Base-by-base conservation (phyloP, 2,329 filamentous ascomycete species). In the Aspergillus novoparasiticus region DNA sequence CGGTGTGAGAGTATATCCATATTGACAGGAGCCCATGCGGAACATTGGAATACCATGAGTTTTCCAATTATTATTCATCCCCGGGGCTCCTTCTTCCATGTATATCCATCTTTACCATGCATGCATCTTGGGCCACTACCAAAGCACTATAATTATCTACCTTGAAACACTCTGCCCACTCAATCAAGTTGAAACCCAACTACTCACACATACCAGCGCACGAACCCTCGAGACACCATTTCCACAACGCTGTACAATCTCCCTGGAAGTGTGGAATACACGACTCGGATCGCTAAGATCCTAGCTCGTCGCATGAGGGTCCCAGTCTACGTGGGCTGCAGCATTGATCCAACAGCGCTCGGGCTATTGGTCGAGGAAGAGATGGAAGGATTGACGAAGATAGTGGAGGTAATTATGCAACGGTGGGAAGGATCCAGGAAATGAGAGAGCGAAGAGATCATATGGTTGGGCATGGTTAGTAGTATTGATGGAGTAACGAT, bases 241-340 rank as follows among this genome's bases (percentile, higher is more conserved):
- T 96, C 68, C 62, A 97, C 94, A 1, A 85, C 91, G 1, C 85
- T 99, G 43, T 96, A 92, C 78, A 74, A 73, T 21, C 86, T 90
- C 34, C 88, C 93, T 71, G 83, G 87, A 6, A 94, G 90, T 10
- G 78, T 96, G 54, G 95, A 98, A 76, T 96, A 97, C 75, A 90
- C 94, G 1, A 92, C 89, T 1, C 87, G 95, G 6, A 80, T 97
- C 64, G 92, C 95, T 1, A 95, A 92, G 76, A 85, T 97, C 2
- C 79, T 98, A 16, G 91, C 91, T n/a, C 87, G 88, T 59, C 90
- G 87, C 69, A 86, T 89, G 32, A 82, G 84, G 36, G 86, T 88
- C 66, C 93, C 93, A 0, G 89, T 92, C n/a, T 98, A 97, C 76
- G 92, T 98, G 21, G 92, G 92, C 26, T 96, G 92, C 74, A 97